These are phyloP conservation scores for Thermoascus crustaceus DNA, from an alignment of 2,329 filamentous ascomycete species.

Conservation along the genomic window DNA sequence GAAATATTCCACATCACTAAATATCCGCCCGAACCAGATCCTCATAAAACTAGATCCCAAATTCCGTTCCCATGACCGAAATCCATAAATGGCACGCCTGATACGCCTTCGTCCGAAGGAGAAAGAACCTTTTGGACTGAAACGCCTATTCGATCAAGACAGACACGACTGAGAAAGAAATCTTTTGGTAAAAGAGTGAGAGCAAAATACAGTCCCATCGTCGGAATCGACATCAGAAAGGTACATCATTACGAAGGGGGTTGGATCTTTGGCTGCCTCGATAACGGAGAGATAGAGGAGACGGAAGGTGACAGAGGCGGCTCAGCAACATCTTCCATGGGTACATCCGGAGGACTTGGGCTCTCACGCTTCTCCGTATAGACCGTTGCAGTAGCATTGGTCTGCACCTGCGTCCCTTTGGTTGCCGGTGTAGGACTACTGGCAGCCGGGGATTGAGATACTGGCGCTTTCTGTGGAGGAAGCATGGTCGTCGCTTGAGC, in stretches of 20 bases:
- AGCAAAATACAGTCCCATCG: background rate
- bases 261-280: background rate
- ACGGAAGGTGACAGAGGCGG: constrained; percentile 19
- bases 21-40: background rate
- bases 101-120: background rate
- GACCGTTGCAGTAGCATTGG: constrained; percentile 7
- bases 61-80: background rate
- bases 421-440: constrained; percentile 11
- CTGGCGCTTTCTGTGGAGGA: constrained; percentile 18
- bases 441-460: constrained; percentile 9
- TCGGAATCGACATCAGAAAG: no score
- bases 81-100: background rate
- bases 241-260: constrained; percentile 1
- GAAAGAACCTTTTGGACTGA: background rate
- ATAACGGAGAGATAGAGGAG: constrained; percentile 20
- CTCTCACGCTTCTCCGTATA: constrained; percentile 14
- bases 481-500: constrained; percentile 18
- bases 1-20: background rate
- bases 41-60: background rate
- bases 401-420: constrained; percentile 6
- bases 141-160: background rate
- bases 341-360: constrained; percentile 18
- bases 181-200: background rate
- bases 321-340: constrained; percentile 25
- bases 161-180: background rate